Conservation (phyloP, 139 green algal genomes). For the Spirogloea muscicola region DNA sequence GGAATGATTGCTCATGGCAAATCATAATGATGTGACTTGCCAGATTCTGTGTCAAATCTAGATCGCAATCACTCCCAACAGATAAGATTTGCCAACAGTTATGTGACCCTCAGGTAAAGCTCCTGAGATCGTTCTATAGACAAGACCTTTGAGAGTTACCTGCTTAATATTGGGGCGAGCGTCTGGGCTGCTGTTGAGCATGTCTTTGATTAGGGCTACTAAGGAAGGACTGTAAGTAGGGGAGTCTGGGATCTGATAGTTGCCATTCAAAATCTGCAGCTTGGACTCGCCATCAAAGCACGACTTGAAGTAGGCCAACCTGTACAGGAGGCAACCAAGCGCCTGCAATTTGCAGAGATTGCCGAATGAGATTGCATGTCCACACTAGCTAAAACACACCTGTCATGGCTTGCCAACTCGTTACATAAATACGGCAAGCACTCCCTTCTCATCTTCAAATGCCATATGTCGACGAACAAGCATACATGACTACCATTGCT, state of each 20-base stretch:
- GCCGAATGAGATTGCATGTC: not conserved
- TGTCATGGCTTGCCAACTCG: not conserved
- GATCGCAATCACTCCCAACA: not conserved
- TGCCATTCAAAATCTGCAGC: conserved; percentile 49
- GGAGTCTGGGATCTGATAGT: conserved; percentile 46
- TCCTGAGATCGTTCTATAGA: not conserved
- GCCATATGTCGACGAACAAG: not conserved
- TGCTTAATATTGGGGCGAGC: conserved; percentile 22
- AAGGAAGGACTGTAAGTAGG: conserved; percentile 25
- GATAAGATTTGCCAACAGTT: not conserved
- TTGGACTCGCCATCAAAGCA: conserved; percentile 50
- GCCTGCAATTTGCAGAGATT: conserved; percentile 24
- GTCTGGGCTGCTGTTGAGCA: conserved; percentile 19
- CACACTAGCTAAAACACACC: not conserved
- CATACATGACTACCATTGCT: not conserved
- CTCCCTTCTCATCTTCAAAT: not conserved
- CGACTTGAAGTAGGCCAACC: conserved; percentile 32
- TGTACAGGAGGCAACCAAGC: conserved; percentile 40
- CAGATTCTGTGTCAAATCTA: not conserved
- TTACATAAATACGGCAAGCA: not conserved
- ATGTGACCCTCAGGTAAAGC: not conserved
- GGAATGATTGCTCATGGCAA: not conserved
- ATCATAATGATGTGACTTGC: not conserved
- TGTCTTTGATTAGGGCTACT: conserved; percentile 23
- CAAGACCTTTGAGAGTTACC: conserved; percentile 8